These are phyloP conservation scores for Solanum medicagineum DNA, from an alignment of 257 asterid genomes.

Conservation along the genomic window DNA sequence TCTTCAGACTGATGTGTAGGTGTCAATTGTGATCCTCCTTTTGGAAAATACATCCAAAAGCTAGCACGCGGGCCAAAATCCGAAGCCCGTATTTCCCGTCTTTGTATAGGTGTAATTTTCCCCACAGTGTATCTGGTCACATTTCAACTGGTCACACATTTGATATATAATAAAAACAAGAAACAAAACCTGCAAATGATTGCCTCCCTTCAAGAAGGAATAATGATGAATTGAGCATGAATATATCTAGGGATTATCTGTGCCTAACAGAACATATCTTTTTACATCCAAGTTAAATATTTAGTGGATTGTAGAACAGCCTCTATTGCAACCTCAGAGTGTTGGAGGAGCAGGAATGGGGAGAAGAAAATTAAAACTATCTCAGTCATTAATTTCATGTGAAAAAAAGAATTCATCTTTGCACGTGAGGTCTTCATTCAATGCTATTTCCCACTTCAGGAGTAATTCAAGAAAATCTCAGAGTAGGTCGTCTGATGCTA, in stretches of 20 bases:
- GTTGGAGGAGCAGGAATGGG: not conserved
- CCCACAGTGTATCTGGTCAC: slow-evolving; percentile 87
- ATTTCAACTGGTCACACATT: not conserved
- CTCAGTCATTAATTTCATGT: not conserved
- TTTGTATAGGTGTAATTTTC: slow-evolving; percentile 92
- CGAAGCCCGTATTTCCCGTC: slow-evolving; percentile 74
- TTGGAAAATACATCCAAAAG: slow-evolving; percentile 96
- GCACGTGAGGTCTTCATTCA: not conserved
- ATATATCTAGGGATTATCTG: not conserved
- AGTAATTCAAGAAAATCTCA: not conserved
- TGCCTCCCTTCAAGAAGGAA: not conserved
- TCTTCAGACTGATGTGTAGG: slow-evolving; percentile 92
- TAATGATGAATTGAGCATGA: not conserved
- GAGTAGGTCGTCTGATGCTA: not conserved
- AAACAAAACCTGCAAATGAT: not conserved
- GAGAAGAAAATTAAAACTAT: not conserved
- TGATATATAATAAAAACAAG: not conserved
- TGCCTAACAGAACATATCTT: not conserved
- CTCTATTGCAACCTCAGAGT: not conserved
- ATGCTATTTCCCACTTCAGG: not conserved
- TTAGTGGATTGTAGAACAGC: not conserved
- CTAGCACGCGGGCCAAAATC: slow-evolving; percentile 88
- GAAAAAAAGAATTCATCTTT: not conserved
- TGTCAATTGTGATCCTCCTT: slow-evolving; percentile 80
- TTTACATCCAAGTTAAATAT: not conserved